phyloP scores from a whole-genome alignment of 805 yeast genomes.

The Candida schatavii region DNA sequence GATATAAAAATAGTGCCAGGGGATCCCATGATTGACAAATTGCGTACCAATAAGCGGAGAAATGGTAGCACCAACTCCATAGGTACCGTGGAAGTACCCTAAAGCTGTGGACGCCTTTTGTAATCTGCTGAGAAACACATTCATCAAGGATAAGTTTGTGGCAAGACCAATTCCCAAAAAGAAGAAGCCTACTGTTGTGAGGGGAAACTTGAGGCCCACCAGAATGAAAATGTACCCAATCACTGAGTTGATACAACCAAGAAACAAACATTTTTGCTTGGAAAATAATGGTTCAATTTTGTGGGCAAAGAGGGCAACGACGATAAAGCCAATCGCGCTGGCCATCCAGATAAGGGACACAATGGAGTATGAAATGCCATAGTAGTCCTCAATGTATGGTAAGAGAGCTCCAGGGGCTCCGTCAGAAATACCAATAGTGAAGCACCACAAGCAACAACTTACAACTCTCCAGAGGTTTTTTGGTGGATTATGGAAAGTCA shows the following conservation, averaged over 20 bases:
- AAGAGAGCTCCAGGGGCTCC: constrained; percentile 62
- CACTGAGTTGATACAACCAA: constrained; percentile 34
- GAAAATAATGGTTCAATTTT: constrained; percentile 41
- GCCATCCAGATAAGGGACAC: constrained; percentile 59
- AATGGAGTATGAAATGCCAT: constrained; percentile 46
- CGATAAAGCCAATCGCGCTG: constrained; percentile 53
- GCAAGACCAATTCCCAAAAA: constrained; percentile 61
- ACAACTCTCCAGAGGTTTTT: constrained; percentile 29
- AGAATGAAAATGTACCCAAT: constrained; percentile 46
- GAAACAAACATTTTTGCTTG: constrained; percentile 32
- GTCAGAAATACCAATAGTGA: constrained; percentile 47
- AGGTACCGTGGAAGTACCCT: constrained; percentile 64
- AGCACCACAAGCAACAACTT: constrained; percentile 39
- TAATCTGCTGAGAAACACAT: constrained; percentile 49
- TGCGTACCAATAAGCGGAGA: constrained; percentile 65
- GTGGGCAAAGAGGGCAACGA: constrained; percentile 50
- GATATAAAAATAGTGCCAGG: constrained; percentile 55
- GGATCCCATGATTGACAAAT: constrained; percentile 46
- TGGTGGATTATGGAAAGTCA: constrained; percentile 19
- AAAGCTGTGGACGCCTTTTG: constrained; percentile 54
- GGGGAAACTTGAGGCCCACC: constrained; percentile 48
- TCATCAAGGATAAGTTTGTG: constrained; percentile 46
- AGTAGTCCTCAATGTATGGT: constrained; percentile 50
- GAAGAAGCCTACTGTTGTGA: constrained; percentile 48
- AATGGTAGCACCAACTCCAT: constrained; percentile 70